These are phyloP conservation scores for Salix caprea DNA, from an alignment of 345 rosid species.

Conservation along the genomic window DNA sequence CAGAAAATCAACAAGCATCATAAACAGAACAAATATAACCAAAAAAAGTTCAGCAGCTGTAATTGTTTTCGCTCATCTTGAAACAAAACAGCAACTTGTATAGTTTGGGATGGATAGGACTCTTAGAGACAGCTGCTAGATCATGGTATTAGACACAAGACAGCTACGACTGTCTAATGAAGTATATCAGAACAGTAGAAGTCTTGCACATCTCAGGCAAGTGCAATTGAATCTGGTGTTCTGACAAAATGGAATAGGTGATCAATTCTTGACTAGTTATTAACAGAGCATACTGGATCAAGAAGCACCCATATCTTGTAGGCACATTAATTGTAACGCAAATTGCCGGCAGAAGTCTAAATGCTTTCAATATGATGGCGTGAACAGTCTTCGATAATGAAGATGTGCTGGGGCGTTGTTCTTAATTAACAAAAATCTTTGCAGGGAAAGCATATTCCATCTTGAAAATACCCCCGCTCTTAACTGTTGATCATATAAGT, in stretches of 20 bases:
- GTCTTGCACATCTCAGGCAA: not conserved
- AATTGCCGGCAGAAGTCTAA: not conserved
- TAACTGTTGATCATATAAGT: not conserved
- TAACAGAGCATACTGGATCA: too few relatives aligned
- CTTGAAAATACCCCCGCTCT: not conserved
- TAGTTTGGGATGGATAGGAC: not conserved
- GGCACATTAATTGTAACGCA: not conserved
- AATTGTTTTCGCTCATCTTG: not conserved
- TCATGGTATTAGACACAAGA: not conserved
- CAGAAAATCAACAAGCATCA: not conserved
- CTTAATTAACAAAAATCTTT: too few relatives aligned
- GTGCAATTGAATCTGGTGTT: too few relatives aligned
- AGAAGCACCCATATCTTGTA: too few relatives aligned
- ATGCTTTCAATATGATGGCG: not conserved
- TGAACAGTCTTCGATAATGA: not conserved
- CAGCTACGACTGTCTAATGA: not conserved
- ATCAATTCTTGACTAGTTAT: too few relatives aligned
- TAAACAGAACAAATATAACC: not conserved
- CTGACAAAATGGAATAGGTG: too few relatives aligned
- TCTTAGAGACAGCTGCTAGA: not conserved
- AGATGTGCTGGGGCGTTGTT: not conserved
- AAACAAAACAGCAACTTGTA: too few relatives aligned
- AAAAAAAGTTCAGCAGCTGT: not conserved
- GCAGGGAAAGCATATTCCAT: not conserved
- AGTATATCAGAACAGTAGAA: not conserved